Percentiles rank a stretch among this genome's conserved stretches.
Conservation (phyloP, 352 stramenopile genomes). For the Pythium guiyangense region DNA sequence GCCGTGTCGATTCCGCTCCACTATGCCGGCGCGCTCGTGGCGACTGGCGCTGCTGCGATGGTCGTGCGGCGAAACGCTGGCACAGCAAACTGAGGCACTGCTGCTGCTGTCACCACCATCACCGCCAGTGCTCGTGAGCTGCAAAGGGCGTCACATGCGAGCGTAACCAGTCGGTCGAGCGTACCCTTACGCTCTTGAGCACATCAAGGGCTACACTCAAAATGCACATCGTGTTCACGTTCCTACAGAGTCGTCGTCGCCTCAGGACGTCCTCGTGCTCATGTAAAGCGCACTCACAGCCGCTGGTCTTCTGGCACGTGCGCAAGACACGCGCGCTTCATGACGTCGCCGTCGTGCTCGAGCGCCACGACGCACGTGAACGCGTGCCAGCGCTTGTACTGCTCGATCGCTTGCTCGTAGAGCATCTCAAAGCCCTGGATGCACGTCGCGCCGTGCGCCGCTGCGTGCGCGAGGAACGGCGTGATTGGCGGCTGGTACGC, state of each 20-base stretch:
- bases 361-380: conserved; percentile 34
- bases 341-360: conserved; percentile 47
- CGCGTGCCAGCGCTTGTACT: conserved; percentile 94
- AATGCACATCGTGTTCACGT: conserved; percentile 1
- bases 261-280: too few species aligned
- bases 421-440: conserved; percentile 98
- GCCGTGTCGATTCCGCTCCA: conserved; percentile 70
- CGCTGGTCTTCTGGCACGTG: conserved; percentile 52
- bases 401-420: conserved; percentile 95
- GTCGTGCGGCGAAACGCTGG: conserved; percentile 36
- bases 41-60: conserved; percentile 31
- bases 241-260: not conserved
- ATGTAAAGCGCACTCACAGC: conserved; percentile 18
- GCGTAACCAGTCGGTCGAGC: too few species aligned
- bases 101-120: too few species aligned
- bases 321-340: conserved; percentile 53
- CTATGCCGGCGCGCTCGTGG: conserved; percentile 55
- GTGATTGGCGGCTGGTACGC: conserved; percentile 98
- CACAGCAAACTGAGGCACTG: not conserved
- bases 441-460: conserved; percentile 74
- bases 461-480: conserved; percentile 88
- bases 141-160: too few species aligned
- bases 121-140: too few species aligned
- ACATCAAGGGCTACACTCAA: too few species aligned
- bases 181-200: too few species aligned